These are phyloP conservation scores for Gyromitra esculenta DNA, from an alignment of 2,329 filamentous ascomycete genomes.

Conservation along the genomic window DNA sequence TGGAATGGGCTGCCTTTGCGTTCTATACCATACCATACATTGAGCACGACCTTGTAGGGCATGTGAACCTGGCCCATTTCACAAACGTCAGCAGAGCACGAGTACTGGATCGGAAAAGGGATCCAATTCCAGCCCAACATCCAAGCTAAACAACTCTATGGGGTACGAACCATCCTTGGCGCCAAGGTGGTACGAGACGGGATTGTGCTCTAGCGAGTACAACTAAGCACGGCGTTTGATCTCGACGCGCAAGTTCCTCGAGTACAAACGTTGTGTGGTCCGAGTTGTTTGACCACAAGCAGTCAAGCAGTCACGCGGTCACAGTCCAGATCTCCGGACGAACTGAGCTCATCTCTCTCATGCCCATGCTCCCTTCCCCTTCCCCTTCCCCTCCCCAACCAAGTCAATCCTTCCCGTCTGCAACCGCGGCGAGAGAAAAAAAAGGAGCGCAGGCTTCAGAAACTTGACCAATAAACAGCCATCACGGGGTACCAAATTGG, in stretches of 20 bases:
- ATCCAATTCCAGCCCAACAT: slow-evolving; percentile 19
- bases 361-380: too few species aligned
- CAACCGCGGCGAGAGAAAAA: neutral
- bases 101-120: neutral
- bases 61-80: too few species aligned
- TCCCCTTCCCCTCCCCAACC: neutral
- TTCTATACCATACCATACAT: too few species aligned
- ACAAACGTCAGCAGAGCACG: too few species aligned
- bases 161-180: too few species aligned
- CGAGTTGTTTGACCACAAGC: neutral
- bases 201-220: too few species aligned
- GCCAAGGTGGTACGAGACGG: too few species aligned
- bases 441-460: neutral
- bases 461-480: slow-evolving; percentile 37
- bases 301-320: slow-evolving; percentile 30
- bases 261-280: neutral
- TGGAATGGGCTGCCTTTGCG: too few species aligned
- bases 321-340: slow-evolving; percentile 12
- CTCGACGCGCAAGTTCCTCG: neutral
- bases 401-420: slow-evolving; percentile 16
- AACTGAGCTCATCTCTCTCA: slow-evolving; percentile 29
- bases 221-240: neutral
- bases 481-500: neutral
- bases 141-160: neutral
- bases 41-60: too few species aligned